Percentiles rank a stretch among this genome's conserved stretches.
phyloP scores from a whole-genome alignment of 352 stramenopile species.

The Phytophthora pistaciae region DNA sequence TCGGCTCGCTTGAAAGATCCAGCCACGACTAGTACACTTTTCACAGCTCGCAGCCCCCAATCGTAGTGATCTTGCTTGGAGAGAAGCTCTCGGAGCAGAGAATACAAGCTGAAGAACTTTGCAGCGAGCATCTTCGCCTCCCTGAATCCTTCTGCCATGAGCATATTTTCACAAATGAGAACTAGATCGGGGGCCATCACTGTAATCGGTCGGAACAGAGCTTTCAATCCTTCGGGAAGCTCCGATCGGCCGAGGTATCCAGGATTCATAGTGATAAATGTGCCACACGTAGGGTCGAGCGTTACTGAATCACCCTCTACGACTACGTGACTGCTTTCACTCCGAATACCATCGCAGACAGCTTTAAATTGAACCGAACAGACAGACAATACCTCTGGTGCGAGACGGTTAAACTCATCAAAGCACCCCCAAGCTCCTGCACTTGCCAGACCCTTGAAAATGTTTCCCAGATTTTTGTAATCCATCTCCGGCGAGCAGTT shows the following conservation, averaged over 20 bases:
- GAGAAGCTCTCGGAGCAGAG: conserved; percentile 92
- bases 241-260: conserved; percentile 95
- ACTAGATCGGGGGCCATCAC: conserved; percentile 97
- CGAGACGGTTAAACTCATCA: conserved; percentile 96
- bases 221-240: conserved; percentile 95
- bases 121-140: conserved; percentile 93
- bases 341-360: conserved; percentile 94
- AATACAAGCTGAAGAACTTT: conserved; percentile 97
- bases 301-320: conserved; percentile 93
- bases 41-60: conserved; percentile 95
- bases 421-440: conserved; percentile 96
- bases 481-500: conserved; percentile 97
- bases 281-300: conserved; percentile 91
- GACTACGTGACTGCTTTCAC: conserved; percentile 81
- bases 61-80: conserved; percentile 97
- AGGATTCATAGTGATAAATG: conserved; percentile 98
- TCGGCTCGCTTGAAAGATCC: conserved; percentile 94
- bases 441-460: conserved; percentile 96
- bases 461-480: conserved; percentile 96
- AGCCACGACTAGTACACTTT: conserved; percentile 95
- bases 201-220: conserved; percentile 95
- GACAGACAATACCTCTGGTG: conserved; percentile 93
- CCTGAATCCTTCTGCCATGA: conserved; percentile 96
- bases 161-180: conserved; percentile 97
- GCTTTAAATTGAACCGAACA: conserved; percentile 96